Conservation (phyloP, 306 rosid genomes). For the Quercus dentata region DNA sequence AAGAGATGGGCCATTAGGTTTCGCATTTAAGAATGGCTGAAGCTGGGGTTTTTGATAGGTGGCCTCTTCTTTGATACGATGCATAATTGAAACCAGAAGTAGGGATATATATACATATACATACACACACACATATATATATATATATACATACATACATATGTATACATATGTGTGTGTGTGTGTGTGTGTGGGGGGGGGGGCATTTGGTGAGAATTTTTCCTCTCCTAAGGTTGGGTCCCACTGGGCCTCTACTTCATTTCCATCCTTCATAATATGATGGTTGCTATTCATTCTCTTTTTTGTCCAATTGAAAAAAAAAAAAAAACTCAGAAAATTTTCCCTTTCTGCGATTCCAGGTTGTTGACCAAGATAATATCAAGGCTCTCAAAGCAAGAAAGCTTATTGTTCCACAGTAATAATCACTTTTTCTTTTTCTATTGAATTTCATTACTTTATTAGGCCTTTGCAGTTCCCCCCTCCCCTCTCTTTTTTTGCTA, state of each 20-base stretch:
- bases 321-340: constrained; percentile 13
- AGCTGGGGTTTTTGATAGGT: neutral
- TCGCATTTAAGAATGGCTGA: neutral
- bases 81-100: neutral
- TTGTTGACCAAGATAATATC: constrained; percentile 53
- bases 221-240: neutral
- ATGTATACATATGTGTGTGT: too few species aligned
- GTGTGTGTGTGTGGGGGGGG: neutral
- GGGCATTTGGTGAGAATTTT: neutral
- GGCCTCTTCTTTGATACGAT: neutral
- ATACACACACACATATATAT: too few species aligned
- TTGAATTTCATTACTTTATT: neutral
- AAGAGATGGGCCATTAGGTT: neutral
- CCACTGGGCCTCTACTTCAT: neutral
- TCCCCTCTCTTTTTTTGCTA: neutral
- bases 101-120: neutral
- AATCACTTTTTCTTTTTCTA: neutral
- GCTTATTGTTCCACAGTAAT: constrained; percentile 73
- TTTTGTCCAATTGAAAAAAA: neutral
- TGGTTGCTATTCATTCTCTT: neutral
- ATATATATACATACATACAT: too few species aligned
- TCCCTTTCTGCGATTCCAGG: constrained; percentile 39
- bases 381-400: constrained; percentile 71
- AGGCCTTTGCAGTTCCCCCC: neutral
- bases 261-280: neutral